Evolutionary conservation across 176 grass and related monocot species (phyloP).

Genomic region (Pontederia crassipes): DNA sequence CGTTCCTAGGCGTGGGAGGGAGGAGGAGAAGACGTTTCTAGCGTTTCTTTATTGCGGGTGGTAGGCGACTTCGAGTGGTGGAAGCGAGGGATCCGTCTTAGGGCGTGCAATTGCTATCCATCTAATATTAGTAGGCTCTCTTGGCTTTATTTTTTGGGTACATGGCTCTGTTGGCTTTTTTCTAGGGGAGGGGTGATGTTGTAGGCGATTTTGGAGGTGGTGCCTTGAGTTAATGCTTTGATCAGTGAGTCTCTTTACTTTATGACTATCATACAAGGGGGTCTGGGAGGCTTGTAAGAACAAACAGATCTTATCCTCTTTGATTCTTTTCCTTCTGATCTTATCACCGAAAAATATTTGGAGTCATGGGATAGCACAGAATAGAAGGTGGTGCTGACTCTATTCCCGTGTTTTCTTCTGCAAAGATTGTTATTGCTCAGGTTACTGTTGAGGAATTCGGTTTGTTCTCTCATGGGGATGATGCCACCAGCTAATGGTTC

Average conservation of each 20-base stretch:
- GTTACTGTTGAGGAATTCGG: too few species aligned
- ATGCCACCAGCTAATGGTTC: too few species aligned
- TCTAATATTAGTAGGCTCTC: neutral
- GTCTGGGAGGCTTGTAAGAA: neutral
- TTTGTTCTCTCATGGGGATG: too few species aligned
- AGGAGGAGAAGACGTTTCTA: neutral
- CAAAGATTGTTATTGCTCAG: too few species aligned
- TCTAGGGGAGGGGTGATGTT: neutral
- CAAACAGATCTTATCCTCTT: neutral
- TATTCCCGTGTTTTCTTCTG: too few species aligned
- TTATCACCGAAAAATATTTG: neutral
- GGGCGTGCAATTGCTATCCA: neutral
- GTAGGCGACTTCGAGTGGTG: neutral
- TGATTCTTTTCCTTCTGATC: neutral
- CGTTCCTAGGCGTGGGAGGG: neutral
- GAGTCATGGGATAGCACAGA: neutral
- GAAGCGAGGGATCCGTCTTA: neutral
- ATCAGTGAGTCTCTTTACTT: conserved; percentile 1
- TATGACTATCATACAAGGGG: neutral
- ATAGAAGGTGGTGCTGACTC: too few species aligned
- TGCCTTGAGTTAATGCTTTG: conserved; percentile 6
- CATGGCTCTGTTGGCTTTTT: neutral
- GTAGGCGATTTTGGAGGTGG: neutral
- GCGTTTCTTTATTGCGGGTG: neutral
- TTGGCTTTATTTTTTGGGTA: neutral